Evolutionary conservation across 73 alveolate genomes (phyloP).

Genomic region (Paramecium tetraurelia): DNA sequence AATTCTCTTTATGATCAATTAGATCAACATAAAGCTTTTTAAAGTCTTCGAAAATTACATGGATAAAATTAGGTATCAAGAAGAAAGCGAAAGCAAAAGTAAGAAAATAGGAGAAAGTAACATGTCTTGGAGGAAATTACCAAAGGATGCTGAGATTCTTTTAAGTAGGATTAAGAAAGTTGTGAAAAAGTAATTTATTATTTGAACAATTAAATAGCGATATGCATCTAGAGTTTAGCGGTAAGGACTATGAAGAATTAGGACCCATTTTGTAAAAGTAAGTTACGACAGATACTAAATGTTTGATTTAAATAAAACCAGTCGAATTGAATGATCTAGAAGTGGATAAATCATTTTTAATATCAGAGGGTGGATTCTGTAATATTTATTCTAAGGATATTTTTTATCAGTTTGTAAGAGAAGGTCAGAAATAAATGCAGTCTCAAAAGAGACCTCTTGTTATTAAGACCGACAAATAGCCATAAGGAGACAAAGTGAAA

Average conservation of each 20-base stretch:
- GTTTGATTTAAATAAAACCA: background rate
- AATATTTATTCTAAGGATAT: background rate
- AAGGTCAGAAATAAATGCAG: background rate
- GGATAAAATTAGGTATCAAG: background rate
- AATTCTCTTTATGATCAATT: background rate
- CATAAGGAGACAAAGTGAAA: background rate
- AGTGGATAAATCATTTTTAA: background rate
- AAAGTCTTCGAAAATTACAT: background rate
- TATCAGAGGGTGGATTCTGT: background rate
- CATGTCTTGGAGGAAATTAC: background rate
- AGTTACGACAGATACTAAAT: background rate
- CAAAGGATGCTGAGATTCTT: background rate
- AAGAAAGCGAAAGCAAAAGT: too few relatives aligned
- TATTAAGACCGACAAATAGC: background rate
- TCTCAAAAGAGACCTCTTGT: background rate
- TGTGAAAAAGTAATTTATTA: background rate
- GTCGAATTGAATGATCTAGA: background rate
- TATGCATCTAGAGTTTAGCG: background rate
- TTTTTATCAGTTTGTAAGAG: background rate
- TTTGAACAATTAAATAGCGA: background rate
- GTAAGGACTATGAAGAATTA: background rate
- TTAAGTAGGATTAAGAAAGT: background rate
- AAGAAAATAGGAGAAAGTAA: too few relatives aligned
- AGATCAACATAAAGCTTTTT: background rate
- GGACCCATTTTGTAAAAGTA: background rate